Evolutionary conservation across 2,329 filamentous ascomycete species (phyloP), one percentile per base, ranked within the genome.

Genomic region (Cytospora schulzeri): DNA sequence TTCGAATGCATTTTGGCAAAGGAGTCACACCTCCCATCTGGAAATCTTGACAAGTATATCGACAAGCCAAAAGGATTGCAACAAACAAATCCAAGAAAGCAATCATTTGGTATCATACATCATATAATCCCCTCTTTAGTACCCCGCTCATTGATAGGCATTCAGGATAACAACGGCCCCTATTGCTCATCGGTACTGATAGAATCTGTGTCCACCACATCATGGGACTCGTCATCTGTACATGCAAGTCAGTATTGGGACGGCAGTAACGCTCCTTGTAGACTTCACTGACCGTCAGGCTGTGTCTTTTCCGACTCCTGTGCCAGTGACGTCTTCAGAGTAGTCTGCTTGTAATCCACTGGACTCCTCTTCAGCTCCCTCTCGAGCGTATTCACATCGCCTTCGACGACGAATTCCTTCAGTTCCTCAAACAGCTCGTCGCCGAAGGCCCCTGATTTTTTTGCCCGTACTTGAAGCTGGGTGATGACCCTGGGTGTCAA

Each of bases 381-480:
- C 29, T 61, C 52, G 3, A 55, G 51, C 2, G 51, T 22, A 11
- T 24, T 28, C 31, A 19, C 52, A 28, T 45, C 54, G 15, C 28
- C 56, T 12, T 58, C 57, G 8, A 33, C 52, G 5, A 58, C 22
- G 5, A 48, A 38, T 3, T 64, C 59, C n/a, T 64, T 55, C 15
- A 70, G 15, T 14, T 67, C 56, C 31, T 60, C 41, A 26, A 70
- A 69, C 4, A 62, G 22, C 29, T 64, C 64, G 3, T 60, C 61
- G 9, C 24, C 56, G 41, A 64, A 70, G 15, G 64, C 68, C 0
- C 70, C 70, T 0, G 64, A 67, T 57, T 62, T 66, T 57, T 62
- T 50, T 0, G 69, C 70, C 3, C 62, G 65, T 3, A 31, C 12
- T n/a, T 64, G 62, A 26, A 72, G 69, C 45, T 69, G 63, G 15